Evolutionary conservation across 208 protist genomes (phyloP), one percentile per base, ranked within the genome.

Genomic region (Trypanosoma caninum): DNA sequence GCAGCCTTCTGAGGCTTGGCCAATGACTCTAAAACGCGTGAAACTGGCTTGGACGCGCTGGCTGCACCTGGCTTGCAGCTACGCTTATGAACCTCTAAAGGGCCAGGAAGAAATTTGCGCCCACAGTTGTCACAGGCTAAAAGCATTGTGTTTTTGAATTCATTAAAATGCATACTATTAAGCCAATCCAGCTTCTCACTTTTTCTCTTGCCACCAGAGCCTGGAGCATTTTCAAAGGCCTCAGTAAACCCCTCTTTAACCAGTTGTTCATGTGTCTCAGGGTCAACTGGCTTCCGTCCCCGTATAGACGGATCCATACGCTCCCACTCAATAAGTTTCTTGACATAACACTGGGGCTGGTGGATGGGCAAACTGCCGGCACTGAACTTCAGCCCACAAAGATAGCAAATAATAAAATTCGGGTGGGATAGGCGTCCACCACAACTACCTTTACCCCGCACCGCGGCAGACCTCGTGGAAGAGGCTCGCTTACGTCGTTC

Each of bases 281-380:
- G 84, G 34, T 80, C 62, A 4, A 84, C 0, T 10, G 92, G 92
- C 44, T 79, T 83, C n/a, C 76, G 73, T 0, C 90, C 87, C 20
- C 90, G 87, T n/a, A 45, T 75, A n/a, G 50, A 70, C 0, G 80
- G 72, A 44, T 88, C 78, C 25, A 64, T 82, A n/a, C 89, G 82
- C 70, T 95, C 78, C 88, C 89, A 95, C 69, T 81, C 80, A 52
- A 94, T 91, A 45, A 93, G 73, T 63, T 86, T 84, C 76, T 97
- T 96, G 25, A 93, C 59, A 59, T 93, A 92, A 60, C 93, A 97
- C 77, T 96, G 87, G 22, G 84, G 87, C n/a, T 88, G 89, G 53
- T 97, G 93, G 61, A 97, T 93, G 58, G 64, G 69, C 25, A 97
- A 78, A 71, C 87, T 95, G 20, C 62, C 59, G 13, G 73, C 78